Base-by-base conservation (phyloP, 371 early-diverging fungal species). In the Haplosporangium sp. region DNA sequence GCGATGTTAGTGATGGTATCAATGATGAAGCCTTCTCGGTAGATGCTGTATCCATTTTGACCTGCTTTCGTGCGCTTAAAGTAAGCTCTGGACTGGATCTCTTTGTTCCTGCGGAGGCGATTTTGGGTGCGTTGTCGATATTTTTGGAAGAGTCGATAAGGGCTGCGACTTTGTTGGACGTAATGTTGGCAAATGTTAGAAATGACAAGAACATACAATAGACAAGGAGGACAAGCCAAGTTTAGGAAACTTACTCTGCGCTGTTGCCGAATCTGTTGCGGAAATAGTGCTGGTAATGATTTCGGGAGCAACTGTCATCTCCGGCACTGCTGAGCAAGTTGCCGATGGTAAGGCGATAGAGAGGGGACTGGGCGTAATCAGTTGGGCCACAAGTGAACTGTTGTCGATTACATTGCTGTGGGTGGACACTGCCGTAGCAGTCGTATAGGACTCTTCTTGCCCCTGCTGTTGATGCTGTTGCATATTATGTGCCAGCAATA, bases 31-130 rank as follows among this genome's bases (percentile, higher is more conserved):
- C 13, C 36, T 54, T 63, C n/a, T 23, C 36, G 9, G 38, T 43
- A 7, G 67, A 40, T 41, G 54, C 37, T 5, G 63, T 6, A 52
- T 69, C 76, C 5, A 53, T 59, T 56, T 59, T 75, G 54, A 70
- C 70, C 36, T 66, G 29, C 47, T 75, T 75, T 16, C 65, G 62
- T 38, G 70, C 45, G 40, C 59, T 40, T 6, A 63, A 16, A 12
- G 45, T 21, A 4, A 70, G 76, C 46, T 75, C 76, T 5, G 70
- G 76, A 42, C 70, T 75, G 18, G 67, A 45, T 16, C 76, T 62
- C 66, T 75, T 74, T 4, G 50, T 29, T 8, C 41, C 50, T 23
- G 42, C 29, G 9, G 64, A 54, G 37, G 47, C 14, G 23, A 52
- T 29, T 29, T 29, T 5, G 1, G 55, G 11, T 18, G 51, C 18